These are phyloP conservation scores for Nematocida displodere DNA, from an alignment of 371 early-diverging fungal genomes.

Conservation along the genomic window DNA sequence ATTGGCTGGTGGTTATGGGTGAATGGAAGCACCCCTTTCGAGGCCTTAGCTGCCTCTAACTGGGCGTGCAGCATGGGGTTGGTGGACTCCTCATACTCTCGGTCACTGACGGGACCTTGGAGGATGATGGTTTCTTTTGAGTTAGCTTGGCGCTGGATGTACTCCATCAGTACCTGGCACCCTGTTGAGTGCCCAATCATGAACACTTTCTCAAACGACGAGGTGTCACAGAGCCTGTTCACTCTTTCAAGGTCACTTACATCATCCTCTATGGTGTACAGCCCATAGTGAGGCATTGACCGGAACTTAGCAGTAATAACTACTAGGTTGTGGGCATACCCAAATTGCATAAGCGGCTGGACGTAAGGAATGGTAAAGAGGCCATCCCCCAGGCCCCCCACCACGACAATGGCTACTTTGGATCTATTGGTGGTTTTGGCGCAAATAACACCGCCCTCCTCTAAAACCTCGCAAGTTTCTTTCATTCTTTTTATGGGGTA, in stretches of 20 bases:
- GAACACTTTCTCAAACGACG: conserved; percentile 14
- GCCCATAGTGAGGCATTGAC: conserved; percentile 35
- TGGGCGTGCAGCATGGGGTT: conserved; percentile 27
- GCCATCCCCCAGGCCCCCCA: conserved; percentile 41
- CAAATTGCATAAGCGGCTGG: background rate
- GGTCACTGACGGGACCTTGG: conserved; percentile 65
- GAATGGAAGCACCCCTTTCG: conserved; percentile 34
- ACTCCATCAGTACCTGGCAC: conserved; percentile 58
- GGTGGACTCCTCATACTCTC: conserved; percentile 54
- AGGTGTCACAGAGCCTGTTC: no score
- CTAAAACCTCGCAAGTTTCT: no score
- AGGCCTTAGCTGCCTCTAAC: conserved; percentile 28
- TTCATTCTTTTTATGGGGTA: conserved; percentile 23
- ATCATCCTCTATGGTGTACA: conserved; percentile 31
- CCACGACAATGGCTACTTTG: background rate
- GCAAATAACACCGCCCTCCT: no score
- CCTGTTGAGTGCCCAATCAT: conserved; percentile 65
- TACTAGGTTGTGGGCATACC: background rate
- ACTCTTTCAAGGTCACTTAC: conserved; percentile 14
- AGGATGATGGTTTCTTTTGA: conserved; percentile 34
- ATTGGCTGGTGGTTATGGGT: background rate
- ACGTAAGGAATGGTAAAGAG: background rate
- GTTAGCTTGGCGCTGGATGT: background rate
- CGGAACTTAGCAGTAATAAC: conserved; percentile 6
- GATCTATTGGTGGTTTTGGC: background rate